A percentile compares a stretch with the other conserved stretches of the same genome.
These are phyloP conservation scores for Astragalus glycyphyllos DNA, from an alignment of 306 rosid species.

Conservation along the genomic window DNA sequence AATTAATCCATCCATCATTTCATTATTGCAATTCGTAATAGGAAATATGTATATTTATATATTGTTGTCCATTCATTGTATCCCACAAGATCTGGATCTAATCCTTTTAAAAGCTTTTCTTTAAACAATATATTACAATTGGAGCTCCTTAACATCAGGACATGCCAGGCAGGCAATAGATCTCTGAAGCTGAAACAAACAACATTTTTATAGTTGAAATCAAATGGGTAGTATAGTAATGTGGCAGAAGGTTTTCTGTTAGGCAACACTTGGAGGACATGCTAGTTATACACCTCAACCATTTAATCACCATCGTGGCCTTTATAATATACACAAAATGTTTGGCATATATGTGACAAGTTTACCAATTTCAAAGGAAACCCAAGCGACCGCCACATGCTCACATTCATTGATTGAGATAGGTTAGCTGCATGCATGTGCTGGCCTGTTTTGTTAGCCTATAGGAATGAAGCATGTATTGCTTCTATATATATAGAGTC, in stretches of 20 bases:
- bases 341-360: no score
- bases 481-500: conserved; percentile 13
- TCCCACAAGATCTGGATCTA: conserved; percentile 23
- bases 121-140: conserved; percentile 19
- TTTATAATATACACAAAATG: neutral
- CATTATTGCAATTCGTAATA: conserved; percentile 7
- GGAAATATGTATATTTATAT: neutral
- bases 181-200: conserved; percentile 24
- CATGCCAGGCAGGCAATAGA: conserved; percentile 36
- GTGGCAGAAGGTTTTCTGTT: conserved; percentile 49
- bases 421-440: neutral
- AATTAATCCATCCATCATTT: conserved; percentile 18
- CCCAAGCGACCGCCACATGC: no score
- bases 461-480: neutral
- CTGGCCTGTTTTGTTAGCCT: conserved; percentile 12
- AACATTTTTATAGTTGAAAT: conserved; percentile 15
- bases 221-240: conserved; percentile 24
- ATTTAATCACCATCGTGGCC: neutral
- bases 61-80: conserved; percentile 31
- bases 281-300: conserved; percentile 32
- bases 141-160: conserved; percentile 34
- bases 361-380: no score
- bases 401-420: neutral
- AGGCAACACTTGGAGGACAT: conserved; percentile 36
- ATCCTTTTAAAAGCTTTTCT: neutral